A percentile compares a stretch with the other conserved stretches of the same genome.
phyloP scores from a whole-genome alignment of 768 basidiomycete species.

The Amanita rimosa region DNA sequence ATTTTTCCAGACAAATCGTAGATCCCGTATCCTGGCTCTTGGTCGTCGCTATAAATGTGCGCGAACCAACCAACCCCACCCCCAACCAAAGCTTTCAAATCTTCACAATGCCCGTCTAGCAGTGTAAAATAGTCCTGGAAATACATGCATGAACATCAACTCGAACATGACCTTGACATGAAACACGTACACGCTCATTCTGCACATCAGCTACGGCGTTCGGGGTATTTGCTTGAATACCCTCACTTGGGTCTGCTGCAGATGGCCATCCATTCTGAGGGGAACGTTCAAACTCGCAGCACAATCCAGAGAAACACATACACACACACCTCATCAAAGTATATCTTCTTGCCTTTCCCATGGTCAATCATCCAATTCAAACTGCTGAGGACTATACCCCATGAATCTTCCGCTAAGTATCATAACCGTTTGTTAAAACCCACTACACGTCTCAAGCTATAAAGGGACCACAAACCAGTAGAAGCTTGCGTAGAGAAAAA shows the following conservation, averaged over 20 bases:
- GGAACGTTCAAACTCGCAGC: neutral
- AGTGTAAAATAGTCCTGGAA: constrained; percentile 32
- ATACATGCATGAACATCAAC: neutral
- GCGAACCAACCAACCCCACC: constrained; percentile 61
- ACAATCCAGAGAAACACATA: too few relatives aligned
- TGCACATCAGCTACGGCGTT: constrained; percentile 34
- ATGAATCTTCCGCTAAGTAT: constrained; percentile 29
- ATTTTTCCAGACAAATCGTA: constrained; percentile 26
- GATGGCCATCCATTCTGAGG: constrained; percentile 57
- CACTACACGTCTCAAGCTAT: neutral
- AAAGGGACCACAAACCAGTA: constrained; percentile 20
- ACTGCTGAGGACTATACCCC: constrained; percentile 40
- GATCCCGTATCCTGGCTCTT: constrained; percentile 48
- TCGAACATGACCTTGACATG: neutral
- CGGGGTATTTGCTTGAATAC: constrained; percentile 44
- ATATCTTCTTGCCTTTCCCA: constrained; percentile 53
- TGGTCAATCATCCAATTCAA: constrained; percentile 44
- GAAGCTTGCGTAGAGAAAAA: constrained; percentile 40
- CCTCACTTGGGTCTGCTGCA: constrained; percentile 24
- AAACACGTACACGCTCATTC: constrained; percentile 31
- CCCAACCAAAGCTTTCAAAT: constrained; percentile 34
- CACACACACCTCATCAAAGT: constrained; percentile 37
- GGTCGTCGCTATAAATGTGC: constrained; percentile 47
- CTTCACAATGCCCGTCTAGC: constrained; percentile 40
- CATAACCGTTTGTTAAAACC: neutral